Conservation (phyloP, 352 stramenopile species). For the Pythium diclinum region DNA sequence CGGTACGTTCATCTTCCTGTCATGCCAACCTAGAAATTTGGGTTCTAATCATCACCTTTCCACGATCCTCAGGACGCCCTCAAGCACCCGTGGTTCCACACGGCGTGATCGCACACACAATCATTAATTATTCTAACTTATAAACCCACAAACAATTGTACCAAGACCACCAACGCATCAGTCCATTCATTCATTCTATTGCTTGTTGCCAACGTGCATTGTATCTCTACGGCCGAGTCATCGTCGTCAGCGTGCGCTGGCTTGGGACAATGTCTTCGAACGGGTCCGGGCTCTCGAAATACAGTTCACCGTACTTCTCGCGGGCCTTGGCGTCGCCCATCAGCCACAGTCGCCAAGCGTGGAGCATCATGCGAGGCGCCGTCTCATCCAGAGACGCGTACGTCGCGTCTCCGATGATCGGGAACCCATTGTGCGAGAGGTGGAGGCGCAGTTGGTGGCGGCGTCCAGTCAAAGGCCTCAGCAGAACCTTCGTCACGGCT, state of each 20-base stretch:
- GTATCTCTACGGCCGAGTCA: constrained; percentile 36
- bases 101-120: constrained; percentile 1
- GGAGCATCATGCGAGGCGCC: constrained; percentile 81
- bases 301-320: constrained; percentile 57
- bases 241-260: constrained; percentile 54
- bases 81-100: constrained; percentile 46
- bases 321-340: constrained; percentile 36
- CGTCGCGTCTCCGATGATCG: constrained; percentile 74
- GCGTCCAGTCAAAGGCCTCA: constrained; percentile 74
- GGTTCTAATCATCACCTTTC: neutral
- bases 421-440: constrained; percentile 65
- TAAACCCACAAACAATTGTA: constrained; percentile 8
- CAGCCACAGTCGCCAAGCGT: constrained; percentile 81
- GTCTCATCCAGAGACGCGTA: constrained; percentile 60
- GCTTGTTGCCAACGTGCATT: neutral
- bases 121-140: constrained; percentile 7
- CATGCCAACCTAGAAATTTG: neutral
- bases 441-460: constrained; percentile 86
- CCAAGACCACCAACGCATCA: neutral
- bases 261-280: constrained; percentile 62
- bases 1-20: constrained; percentile 13
- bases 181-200: neutral
- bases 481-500: constrained; percentile 77
- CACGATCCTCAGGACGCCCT: constrained; percentile 36
- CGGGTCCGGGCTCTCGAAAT: constrained; percentile 62